Base-by-base conservation (phyloP, 495 filamentous ascomycete genomes). In the Penicilliopsis zonata region DNA sequence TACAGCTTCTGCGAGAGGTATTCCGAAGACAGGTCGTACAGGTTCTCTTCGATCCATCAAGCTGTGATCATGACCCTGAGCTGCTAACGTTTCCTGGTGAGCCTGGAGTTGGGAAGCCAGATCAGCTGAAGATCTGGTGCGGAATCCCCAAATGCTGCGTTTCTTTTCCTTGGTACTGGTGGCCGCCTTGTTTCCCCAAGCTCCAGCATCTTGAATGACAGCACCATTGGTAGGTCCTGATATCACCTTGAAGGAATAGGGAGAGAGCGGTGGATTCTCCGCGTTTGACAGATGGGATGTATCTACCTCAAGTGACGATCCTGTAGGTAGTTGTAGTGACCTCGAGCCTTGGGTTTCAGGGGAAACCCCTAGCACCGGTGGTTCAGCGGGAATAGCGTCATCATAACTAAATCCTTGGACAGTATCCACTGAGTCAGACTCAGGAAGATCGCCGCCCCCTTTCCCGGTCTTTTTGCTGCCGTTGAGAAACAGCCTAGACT, bases 131-230 rank as follows among this genome's bases (percentile, higher is more conserved):
- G 70, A 74, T 29, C 76, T 65, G 15, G 74, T 74, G 28, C 85
- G 76, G 49, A 95, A 95, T 1, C 83, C 86, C 65, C 84, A 96
- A 49, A 98, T 93, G 55, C 87, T 88, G 24, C 90, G 78, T 53
- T 95, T 95, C 51, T 85, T 80, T 46, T 87, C 83, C 36, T 82
- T 84, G 16, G 64, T 65, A 5, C 63, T 61, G 10, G 61, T 66
- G 16, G 62, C 57, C 26, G 69, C 51, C 53, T 80, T 90, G 47
- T 78, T 85, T 18, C 88, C 90, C 88, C 88, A 95, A 2, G 74
- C 69, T 25, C 76, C 76, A n/a, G 73, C 71, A 58, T 94, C 82
- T 15, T 87, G 80, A 38, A 98, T 96, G 12, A 86, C 63, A 17
- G 79, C 63, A 28, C 81, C 82, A 54, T 94, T 92, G 23, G 77